Evolutionary conservation across 352 stramenopile genomes (phyloP).

Genomic region (Paralagenidium karlingii): DNA sequence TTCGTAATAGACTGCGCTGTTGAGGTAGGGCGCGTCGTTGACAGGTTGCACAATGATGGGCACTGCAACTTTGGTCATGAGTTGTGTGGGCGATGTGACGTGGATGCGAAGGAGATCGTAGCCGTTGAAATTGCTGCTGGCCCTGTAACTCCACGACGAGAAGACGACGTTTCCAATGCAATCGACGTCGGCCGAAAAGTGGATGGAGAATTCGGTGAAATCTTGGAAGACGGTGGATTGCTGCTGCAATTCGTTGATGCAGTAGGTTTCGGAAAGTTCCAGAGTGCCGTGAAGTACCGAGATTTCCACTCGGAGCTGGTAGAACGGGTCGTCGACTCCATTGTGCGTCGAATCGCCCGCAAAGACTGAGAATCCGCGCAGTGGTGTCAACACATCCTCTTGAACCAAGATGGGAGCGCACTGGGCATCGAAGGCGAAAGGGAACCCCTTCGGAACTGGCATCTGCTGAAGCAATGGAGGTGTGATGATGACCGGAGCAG

Average conservation of each 20-base stretch:
- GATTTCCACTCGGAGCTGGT: constrained; percentile 12
- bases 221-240: too few relatives aligned
- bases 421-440: too few relatives aligned
- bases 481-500: too few relatives aligned
- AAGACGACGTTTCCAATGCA: constrained; percentile 33
- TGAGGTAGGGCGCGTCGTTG: constrained; percentile 62
- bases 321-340: too few relatives aligned
- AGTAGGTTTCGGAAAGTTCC: constrained; percentile 10
- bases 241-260: constrained; percentile 13
- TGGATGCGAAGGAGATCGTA: constrained; percentile 21
- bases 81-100: constrained; percentile 3
- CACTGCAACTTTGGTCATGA: constrained; percentile 16
- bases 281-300: constrained; percentile 20
- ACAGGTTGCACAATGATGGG: constrained; percentile 31
- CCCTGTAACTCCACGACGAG: constrained; percentile 16
- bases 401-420: too few relatives aligned
- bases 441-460: too few relatives aligned
- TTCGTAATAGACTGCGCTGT: constrained; percentile 21
- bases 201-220: too few relatives aligned
- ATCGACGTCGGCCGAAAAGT: constrained; percentile 14
- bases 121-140: constrained; percentile 27
- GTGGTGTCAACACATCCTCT: too few relatives aligned
- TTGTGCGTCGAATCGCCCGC: too few relatives aligned
- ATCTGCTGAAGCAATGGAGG: too few relatives aligned
- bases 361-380: too few relatives aligned